These are phyloP conservation scores for Nannizziopsis arthrosporioides DNA, from an alignment of 2,329 filamentous ascomycete species.

Conservation along the genomic window DNA sequence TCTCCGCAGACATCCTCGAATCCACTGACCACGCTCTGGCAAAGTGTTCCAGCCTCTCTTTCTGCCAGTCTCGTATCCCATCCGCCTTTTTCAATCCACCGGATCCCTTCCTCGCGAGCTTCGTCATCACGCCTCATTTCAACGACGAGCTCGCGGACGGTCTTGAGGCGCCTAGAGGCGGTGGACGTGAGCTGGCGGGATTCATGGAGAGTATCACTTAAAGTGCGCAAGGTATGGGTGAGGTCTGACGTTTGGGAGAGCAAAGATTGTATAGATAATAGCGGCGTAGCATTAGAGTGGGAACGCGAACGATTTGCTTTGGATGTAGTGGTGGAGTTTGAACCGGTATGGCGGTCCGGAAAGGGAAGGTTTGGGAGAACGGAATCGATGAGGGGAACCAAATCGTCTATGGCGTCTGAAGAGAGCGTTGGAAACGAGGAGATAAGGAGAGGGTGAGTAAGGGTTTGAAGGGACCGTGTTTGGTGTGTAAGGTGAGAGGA, in stretches of 20 bases:
- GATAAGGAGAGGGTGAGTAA: conserved; percentile 48
- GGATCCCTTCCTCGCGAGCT: conserved; percentile 65
- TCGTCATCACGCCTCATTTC: conserved; percentile 79
- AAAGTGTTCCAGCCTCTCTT: conserved; percentile 72
- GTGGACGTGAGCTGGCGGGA: conserved; percentile 75
- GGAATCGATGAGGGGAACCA: conserved; percentile 45
- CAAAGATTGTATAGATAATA: conserved; percentile 56
- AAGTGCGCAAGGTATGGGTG: conserved; percentile 67
- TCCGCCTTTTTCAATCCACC: conserved; percentile 68
- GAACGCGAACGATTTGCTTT: not conserved
- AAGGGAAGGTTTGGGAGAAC: conserved; percentile 44
- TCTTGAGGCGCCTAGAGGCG: conserved; percentile 66
- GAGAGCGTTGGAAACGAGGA: conserved; percentile 45
- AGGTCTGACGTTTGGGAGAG: conserved; percentile 61
- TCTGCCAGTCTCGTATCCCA: conserved; percentile 68
- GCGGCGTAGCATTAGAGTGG: conserved; percentile 32
- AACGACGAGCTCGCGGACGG: conserved; percentile 70
- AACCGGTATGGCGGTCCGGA: conserved; percentile 20
- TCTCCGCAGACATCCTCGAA: conserved; percentile 84
- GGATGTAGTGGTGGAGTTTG: conserved; percentile 8
- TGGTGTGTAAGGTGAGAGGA: conserved; percentile 51
- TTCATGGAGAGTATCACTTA: conserved; percentile 91
- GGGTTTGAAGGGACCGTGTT: conserved; percentile 47
- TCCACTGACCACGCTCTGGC: conserved; percentile 75
- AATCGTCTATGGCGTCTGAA: conserved; percentile 44